These are phyloP conservation scores for Diplodia intermedia DNA, from an alignment of 2,329 filamentous ascomycete species.

Conservation along the genomic window DNA sequence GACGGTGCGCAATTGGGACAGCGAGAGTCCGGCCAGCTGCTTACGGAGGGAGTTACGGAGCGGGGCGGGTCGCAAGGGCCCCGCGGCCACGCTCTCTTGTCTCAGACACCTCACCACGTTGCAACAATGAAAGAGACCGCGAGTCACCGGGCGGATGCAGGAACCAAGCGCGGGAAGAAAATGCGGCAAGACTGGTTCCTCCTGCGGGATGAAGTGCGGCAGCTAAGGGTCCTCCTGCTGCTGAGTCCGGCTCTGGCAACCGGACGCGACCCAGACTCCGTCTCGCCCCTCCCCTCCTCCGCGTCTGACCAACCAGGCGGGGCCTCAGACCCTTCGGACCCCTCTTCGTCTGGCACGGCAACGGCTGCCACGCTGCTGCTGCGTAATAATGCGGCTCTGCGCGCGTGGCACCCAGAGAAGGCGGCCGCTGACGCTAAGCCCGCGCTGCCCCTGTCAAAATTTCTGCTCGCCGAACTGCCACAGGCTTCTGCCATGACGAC, in stretches of 20 bases:
- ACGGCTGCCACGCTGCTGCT: slow-evolving; percentile 12
- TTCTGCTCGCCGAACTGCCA: background rate
- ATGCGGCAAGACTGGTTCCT: background rate
- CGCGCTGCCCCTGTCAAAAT: background rate
- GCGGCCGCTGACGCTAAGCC: slow-evolving; percentile 12
- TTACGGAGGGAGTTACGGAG: slow-evolving; percentile 1
- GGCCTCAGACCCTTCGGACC: background rate
- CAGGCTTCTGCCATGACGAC: no score
- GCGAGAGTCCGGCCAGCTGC: slow-evolving; percentile 15
- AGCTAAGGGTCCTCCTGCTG: background rate
- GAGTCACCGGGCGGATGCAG: slow-evolving; percentile 4
- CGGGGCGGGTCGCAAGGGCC: background rate
- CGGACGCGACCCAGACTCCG: background rate
- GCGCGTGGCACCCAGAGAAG: background rate
- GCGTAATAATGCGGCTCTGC: slow-evolving; percentile 23
- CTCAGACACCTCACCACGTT: slow-evolving; percentile 3
- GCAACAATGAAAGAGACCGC: background rate
- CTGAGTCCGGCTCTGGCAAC: background rate
- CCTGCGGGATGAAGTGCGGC: background rate
- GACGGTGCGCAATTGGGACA: background rate
- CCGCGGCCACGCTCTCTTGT: slow-evolving; percentile 1
- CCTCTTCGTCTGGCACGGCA: slow-evolving; percentile 3
- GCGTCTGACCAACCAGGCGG: slow-evolving; percentile 22
- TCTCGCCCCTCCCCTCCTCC: background rate
- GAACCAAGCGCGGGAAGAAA: background rate